Evolutionary conservation across 352 stramenopile species (phyloP).

Genomic region (Globisporangium cederbergense): DNA sequence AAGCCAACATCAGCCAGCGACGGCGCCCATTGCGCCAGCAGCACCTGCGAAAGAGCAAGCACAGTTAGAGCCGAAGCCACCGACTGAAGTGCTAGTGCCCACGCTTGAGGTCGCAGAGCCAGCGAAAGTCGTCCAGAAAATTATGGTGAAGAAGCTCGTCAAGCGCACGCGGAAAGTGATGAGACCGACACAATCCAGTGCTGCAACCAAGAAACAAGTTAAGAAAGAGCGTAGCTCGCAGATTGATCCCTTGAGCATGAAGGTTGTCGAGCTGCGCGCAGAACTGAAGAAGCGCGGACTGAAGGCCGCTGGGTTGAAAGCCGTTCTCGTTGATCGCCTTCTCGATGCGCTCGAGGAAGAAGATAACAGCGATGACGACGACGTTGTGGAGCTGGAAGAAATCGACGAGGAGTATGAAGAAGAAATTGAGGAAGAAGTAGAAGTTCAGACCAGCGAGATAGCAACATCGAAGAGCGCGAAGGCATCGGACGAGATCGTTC

Average conservation of each 20-base stretch:
- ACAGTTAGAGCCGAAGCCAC: neutral
- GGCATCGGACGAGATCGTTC: conserved; percentile 44
- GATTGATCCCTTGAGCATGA: conserved; percentile 28
- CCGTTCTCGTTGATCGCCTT: conserved; percentile 41
- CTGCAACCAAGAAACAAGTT: conserved; percentile 16
- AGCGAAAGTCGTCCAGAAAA: neutral
- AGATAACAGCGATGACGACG: conserved; percentile 28
- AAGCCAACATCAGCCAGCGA: neutral
- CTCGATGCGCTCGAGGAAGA: conserved; percentile 42
- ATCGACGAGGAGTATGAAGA: conserved; percentile 22
- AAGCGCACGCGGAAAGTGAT: conserved; percentile 41
- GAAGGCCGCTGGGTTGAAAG: conserved; percentile 49
- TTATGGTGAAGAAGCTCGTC: conserved; percentile 23
- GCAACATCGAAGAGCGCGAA: neutral
- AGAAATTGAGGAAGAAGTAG: conserved; percentile 23
- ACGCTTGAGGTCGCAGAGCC: neutral
- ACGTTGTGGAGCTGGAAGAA: conserved; percentile 25
- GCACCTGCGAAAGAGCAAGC: neutral
- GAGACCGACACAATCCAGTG: conserved; percentile 16
- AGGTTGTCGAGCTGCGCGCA: conserved; percentile 51
- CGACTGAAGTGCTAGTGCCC: neutral
- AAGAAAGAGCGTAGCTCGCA: conserved; percentile 20
- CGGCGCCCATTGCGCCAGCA: neutral
- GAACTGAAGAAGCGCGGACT: conserved; percentile 65
- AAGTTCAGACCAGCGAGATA: conserved; percentile 9